A percentile compares a stretch with the other conserved stretches of the same genome.
Conservation (phyloP, 352 stramenopile genomes). For the Phytophthora foliorum region DNA sequence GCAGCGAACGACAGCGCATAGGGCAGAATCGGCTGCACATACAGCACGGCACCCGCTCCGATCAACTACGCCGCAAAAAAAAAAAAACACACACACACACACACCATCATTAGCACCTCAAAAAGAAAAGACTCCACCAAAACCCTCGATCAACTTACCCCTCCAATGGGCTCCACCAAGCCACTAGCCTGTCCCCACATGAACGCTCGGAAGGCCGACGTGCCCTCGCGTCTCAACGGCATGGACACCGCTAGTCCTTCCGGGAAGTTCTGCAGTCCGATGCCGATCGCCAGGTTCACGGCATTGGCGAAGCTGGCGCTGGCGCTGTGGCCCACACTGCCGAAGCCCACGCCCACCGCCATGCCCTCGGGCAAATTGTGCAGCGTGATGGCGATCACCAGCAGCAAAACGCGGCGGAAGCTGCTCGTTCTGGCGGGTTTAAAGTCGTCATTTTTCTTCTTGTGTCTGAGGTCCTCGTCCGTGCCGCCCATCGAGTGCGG, state of each 20-base stretch:
- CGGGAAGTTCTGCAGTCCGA: constrained; percentile 93
- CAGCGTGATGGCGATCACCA: constrained; percentile 92
- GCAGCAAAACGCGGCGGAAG: constrained; percentile 82
- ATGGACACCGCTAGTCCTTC: constrained; percentile 92
- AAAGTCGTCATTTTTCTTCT: constrained; percentile 56
- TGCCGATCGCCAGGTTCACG: constrained; percentile 89
- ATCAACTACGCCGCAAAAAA: constrained; percentile 60
- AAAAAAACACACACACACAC: constrained; percentile 1
- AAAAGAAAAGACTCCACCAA: not conserved
- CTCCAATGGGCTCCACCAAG: constrained; percentile 89
- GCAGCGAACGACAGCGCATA: constrained; percentile 93
- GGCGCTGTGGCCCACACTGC: constrained; percentile 76
- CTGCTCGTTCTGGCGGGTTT: constrained; percentile 39
- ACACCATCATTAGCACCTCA: constrained; percentile 3
- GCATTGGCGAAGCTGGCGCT: constrained; percentile 84
- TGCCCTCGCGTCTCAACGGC: constrained; percentile 86
- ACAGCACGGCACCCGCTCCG: constrained; percentile 84
- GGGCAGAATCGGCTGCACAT: constrained; percentile 89
- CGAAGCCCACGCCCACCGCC: constrained; percentile 92
- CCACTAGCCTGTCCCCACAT: constrained; percentile 93
- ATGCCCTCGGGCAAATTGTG: constrained; percentile 93
- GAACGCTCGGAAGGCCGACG: constrained; percentile 85
- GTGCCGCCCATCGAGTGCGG: constrained; percentile 65
- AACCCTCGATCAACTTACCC: constrained; percentile 58
- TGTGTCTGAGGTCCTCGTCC: constrained; percentile 47